phyloP scores from a whole-genome alignment of 2,329 filamentous ascomycete genomes.

The Stagonosporopsis cucurbitacearum region DNA sequence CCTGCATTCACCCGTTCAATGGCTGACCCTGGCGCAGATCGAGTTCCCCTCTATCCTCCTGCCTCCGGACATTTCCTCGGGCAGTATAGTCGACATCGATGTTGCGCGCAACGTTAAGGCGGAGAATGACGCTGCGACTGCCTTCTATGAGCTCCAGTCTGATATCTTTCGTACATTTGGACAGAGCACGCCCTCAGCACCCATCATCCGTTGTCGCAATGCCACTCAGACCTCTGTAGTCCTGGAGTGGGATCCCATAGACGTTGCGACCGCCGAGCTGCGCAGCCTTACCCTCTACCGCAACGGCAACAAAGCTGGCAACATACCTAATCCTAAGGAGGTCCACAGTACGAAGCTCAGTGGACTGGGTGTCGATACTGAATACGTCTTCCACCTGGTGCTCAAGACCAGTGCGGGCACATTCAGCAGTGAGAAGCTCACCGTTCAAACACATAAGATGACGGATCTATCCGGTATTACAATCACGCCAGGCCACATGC shows the following conservation, averaged over 20 bases:
- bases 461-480: constrained; percentile 95
- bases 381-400: constrained; percentile 93
- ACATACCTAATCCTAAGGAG: constrained; percentile 84
- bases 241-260: constrained; percentile 95
- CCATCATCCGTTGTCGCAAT: constrained; percentile 89
- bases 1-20: constrained; percentile 24
- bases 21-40: constrained; percentile 67
- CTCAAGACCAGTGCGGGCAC: constrained; percentile 90
- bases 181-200: constrained; percentile 74
- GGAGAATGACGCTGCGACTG: constrained; percentile 74
- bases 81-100: constrained; percentile 97
- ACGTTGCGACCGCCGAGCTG: constrained; percentile 89
- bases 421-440: constrained; percentile 80
- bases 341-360: constrained; percentile 97
- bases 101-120: constrained; percentile 85
- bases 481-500: constrained; percentile 87
- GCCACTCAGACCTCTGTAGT: constrained; percentile 98
- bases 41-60: constrained; percentile 98
- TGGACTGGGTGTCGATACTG: constrained; percentile 92
- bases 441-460: constrained; percentile 96
- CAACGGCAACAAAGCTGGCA: constrained; percentile 95
- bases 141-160: constrained; percentile 85
- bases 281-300: constrained; percentile 89
- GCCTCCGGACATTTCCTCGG: constrained; percentile 91
- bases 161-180: constrained; percentile 89